Evolutionary conservation across 306 rosid genomes (phyloP), one percentile per base, ranked within the genome.

Genomic region (Cicer yamashitae): DNA sequence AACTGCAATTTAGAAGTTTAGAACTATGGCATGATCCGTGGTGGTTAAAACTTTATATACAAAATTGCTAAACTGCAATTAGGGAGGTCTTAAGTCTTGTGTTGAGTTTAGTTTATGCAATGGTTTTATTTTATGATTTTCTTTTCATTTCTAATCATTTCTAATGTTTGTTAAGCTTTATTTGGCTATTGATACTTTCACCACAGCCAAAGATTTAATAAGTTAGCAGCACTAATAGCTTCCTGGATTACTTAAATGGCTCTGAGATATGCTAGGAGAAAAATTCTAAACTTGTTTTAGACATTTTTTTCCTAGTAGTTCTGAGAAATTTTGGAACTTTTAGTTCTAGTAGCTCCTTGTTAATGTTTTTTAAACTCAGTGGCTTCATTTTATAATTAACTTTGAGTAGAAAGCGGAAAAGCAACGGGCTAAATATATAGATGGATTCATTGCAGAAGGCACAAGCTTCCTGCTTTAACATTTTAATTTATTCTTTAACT

Each of bases 401-500:
- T 14, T 4, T 39, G 13, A n/a, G 6, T 60, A 41, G 20, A 50
- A 71, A 53, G 17, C 14, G 9, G 7, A 56, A 37, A 62, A 57
- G 6, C 4, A 65, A 37, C 2, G 46, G 66, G 30, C 52, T 15
- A 41, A 70, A 11, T 43, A 7, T 37, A 1, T 52, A 56, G 6
- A 14, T 63, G 13, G 18, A 20, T 70, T 75, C 9, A 51, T 48
- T 69, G 1, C 30, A 7, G 43, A 58, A 14, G 57, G 22, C 22
- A 6, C 61, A 47, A 4, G 37, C 18, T 20, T 75, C 51, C 38
- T 54, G 47, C 37, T 46, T 59, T 44, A 37, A 71, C 69, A 18
- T 15, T 51, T 50, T 71, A 70, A 38, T 41, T 81, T 79, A 25
- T 61, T 62, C 65, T 44, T 0, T 52, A 40, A n/a, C 47, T 17